A percentile compares a stretch with the other conserved stretches of the same genome.
These are phyloP conservation scores for Lagenidium giganteum DNA, from an alignment of 352 stramenopile genomes.

Conservation along the genomic window DNA sequence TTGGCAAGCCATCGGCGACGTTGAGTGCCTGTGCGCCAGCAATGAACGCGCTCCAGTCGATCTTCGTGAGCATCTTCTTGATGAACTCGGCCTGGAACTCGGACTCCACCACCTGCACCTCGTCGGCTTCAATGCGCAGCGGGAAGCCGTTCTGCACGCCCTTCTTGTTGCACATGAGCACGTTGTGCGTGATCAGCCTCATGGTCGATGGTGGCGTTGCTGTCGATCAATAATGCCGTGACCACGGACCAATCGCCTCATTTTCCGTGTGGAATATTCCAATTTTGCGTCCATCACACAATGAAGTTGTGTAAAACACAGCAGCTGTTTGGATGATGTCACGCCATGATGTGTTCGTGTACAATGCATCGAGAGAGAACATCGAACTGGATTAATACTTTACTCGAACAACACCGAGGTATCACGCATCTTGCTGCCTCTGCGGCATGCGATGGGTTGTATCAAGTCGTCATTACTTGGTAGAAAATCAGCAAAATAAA, in stretches of 20 bases:
- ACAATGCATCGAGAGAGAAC: no score
- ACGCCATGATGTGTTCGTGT: no score
- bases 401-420: no score
- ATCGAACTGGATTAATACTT: no score
- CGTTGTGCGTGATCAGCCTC: conserved; percentile 93
- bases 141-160: conserved; percentile 90
- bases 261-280: no score
- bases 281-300: no score
- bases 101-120: conserved; percentile 76
- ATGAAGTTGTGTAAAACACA: no score
- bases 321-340: no score
- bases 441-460: no score
- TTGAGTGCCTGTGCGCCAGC: conserved; percentile 68
- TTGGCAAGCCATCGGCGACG: conserved; percentile 64
- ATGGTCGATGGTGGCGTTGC: conserved; percentile 27
- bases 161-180: conserved; percentile 93
- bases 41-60: conserved; percentile 88
- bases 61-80: conserved; percentile 85
- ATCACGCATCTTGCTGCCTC: no score
- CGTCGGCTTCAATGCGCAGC: conserved; percentile 78
- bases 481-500: conserved; percentile 71
- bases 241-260: no score
- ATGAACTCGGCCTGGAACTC: conserved; percentile 85
- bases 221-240: no score
- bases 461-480: conserved; percentile 38